These are phyloP conservation scores for Beauveria pseudobassiana DNA, from an alignment of 2,329 filamentous ascomycete species.

Conservation along the genomic window DNA sequence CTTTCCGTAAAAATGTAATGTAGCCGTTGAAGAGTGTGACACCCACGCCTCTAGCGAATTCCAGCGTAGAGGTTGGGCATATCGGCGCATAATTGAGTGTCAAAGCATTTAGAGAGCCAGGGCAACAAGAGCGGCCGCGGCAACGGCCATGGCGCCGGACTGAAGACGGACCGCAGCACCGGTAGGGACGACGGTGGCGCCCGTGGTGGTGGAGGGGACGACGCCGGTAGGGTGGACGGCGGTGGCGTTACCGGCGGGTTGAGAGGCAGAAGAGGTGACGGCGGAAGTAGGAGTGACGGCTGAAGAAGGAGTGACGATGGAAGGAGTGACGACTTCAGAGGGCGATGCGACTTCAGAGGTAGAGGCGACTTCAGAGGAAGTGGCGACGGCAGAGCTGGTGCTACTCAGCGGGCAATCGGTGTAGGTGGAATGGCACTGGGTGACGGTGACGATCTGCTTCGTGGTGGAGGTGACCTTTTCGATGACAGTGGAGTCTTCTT, in stretches of 20 bases:
- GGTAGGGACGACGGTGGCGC: slow-evolving; percentile 20
- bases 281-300: background rate
- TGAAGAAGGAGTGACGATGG: background rate
- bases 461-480: slow-evolving; percentile 37
- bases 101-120: slow-evolving; percentile 3
- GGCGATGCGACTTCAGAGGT: background rate
- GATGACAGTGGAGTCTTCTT: slow-evolving; percentile 28
- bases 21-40: slow-evolving; percentile 2
- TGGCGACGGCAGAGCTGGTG: slow-evolving; percentile 8
- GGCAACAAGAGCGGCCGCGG: slow-evolving; percentile 14
- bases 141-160: slow-evolving; percentile 31
- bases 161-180: slow-evolving; percentile 29
- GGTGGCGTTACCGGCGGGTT: slow-evolving; percentile 3
- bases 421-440: slow-evolving; percentile 36
- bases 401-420: slow-evolving; percentile 35
- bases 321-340: background rate
- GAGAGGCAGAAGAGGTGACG: background rate
- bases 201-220: background rate
- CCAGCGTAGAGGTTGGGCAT: background rate
- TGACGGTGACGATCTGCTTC: slow-evolving; percentile 39
- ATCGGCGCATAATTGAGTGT: too few species aligned
- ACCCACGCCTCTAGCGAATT: background rate
- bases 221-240: slow-evolving; percentile 8
- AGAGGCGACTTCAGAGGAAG: slow-evolving; percentile 8
- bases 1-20: slow-evolving; percentile 19